Evolutionary conservation across 345 rosid species (phyloP).

Genomic region (Eucalyptus marginata): DNA sequence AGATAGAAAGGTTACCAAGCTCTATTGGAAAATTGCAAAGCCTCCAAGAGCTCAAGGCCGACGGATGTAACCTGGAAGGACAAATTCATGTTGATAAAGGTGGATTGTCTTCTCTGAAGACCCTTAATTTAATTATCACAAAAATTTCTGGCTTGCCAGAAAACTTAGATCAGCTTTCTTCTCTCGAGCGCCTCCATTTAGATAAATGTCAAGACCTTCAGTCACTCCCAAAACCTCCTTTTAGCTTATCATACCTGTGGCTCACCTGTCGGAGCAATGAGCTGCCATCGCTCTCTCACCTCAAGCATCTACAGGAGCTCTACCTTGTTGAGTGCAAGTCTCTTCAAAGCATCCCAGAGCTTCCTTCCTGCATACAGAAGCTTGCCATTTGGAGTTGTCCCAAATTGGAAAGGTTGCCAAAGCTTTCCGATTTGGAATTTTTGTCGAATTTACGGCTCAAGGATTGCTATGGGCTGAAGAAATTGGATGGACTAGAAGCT

Average conservation of each 20-base stretch:
- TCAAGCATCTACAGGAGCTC: too few relatives aligned
- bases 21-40: too few relatives aligned
- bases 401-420: too few relatives aligned
- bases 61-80: not conserved
- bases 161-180: not conserved
- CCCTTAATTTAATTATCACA: fast-evolving
- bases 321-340: too few relatives aligned
- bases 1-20: not conserved
- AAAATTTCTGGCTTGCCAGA: not conserved
- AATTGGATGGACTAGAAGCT: too few relatives aligned
- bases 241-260: fast-evolving
- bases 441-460: fast-evolving
- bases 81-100: not conserved
- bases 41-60: too few relatives aligned
- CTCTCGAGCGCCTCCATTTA: not conserved
- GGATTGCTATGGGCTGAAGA: fast-evolving
- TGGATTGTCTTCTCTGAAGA: not conserved
- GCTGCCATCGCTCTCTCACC: not conserved
- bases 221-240: not conserved
- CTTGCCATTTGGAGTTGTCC: too few relatives aligned
- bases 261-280: not conserved
- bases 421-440: too few relatives aligned
- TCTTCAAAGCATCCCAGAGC: too few relatives aligned
- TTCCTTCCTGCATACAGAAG: too few relatives aligned
- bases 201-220: too few relatives aligned